Percentiles rank a stretch among this genome's conserved stretches.
Evolutionary conservation across 805 yeast species (phyloP).

Genomic region (Suhomyces tanzawaensis): DNA sequence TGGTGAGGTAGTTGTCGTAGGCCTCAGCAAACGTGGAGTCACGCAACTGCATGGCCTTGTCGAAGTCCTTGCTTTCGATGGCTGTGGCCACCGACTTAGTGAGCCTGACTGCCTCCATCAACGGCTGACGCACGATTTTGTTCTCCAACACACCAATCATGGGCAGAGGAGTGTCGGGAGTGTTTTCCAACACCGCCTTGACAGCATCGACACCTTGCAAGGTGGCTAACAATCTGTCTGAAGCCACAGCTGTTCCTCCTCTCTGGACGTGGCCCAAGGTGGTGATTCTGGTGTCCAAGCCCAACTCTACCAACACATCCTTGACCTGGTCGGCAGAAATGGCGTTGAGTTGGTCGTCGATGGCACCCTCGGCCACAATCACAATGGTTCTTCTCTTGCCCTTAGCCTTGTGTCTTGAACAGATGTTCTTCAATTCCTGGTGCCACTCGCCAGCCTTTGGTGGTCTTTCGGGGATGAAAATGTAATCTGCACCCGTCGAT

Average conservation of each 20-base stretch:
- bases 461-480: constrained; percentile 93
- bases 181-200: constrained; percentile 81
- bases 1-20: constrained; percentile 65
- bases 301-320: constrained; percentile 76
- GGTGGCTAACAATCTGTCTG: constrained; percentile 87
- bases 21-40: constrained; percentile 87
- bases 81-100: constrained; percentile 92
- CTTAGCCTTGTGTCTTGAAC: constrained; percentile 71
- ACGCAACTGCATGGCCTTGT: constrained; percentile 80
- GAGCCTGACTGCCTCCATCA: constrained; percentile 84
- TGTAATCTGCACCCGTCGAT: constrained; percentile 93
- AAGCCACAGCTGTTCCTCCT: constrained; percentile 98
- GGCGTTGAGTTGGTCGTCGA: constrained; percentile 75
- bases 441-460: constrained; percentile 74
- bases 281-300: constrained; percentile 92
- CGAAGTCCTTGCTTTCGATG: constrained; percentile 74
- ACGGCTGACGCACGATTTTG: constrained; percentile 77
- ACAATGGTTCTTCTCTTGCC: constrained; percentile 96
- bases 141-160: constrained; percentile 89
- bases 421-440: constrained; percentile 71
- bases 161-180: constrained; percentile 92
- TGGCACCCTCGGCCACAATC: constrained; percentile 97
- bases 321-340: constrained; percentile 79
- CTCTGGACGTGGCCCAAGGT: constrained; percentile 97
- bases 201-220: constrained; percentile 98